These are phyloP conservation scores for Chernovozyma sophiae-reginae DNA, from an alignment of 1,139 yeast species.

Conservation along the genomic window DNA sequence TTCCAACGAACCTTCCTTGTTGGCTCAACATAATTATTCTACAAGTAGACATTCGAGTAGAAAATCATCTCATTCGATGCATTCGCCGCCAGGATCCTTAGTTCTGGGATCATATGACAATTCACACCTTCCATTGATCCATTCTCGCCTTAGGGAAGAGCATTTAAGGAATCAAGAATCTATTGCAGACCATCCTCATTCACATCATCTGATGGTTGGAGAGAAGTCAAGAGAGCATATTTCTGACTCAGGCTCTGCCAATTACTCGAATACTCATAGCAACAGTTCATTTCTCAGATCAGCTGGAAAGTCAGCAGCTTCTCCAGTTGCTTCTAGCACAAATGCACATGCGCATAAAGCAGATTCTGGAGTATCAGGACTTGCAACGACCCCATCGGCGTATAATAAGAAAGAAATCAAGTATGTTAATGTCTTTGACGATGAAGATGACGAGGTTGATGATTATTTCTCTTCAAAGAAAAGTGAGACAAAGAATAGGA, in stretches of 20 bases:
- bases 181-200: not conserved
- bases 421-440: conserved; percentile 51
- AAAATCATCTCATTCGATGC: conserved; percentile 31
- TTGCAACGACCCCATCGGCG: conserved; percentile 37
- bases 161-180: not conserved
- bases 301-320: conserved; percentile 13
- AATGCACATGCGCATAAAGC: conserved; percentile 17
- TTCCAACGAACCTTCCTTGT: not conserved
- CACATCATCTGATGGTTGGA: conserved; percentile 8
- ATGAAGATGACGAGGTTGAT: conserved; percentile 41
- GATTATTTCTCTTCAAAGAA: conserved; percentile 14
- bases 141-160: conserved; percentile 37
- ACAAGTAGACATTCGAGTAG: conserved; percentile 22
- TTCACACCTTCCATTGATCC: conserved; percentile 37
- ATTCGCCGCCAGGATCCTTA: conserved; percentile 31
- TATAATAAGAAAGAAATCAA: conserved; percentile 29
- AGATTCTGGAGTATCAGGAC: conserved; percentile 20
- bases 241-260: not conserved
- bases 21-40: not conserved
- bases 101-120: conserved; percentile 29
- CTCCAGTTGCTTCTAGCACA: conserved; percentile 21
- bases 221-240: conserved; percentile 10
- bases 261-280: not conserved
- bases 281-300: conserved; percentile 5
- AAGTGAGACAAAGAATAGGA: conserved; percentile 2